phyloP scores from a whole-genome alignment of 1,139 yeast genomes.

The Pichia sp. region DNA sequence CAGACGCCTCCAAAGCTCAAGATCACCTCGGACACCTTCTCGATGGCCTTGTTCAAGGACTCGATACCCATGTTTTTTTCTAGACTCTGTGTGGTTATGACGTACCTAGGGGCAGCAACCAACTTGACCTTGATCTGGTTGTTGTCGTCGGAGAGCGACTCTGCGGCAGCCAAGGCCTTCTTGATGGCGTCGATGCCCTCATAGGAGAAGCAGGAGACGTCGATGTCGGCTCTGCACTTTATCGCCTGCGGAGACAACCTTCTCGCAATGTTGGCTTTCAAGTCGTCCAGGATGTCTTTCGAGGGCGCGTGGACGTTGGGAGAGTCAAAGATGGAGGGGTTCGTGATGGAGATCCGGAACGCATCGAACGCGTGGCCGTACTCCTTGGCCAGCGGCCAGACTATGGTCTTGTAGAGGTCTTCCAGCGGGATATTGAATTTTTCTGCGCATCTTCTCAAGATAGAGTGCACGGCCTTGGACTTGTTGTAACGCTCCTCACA shows the following conservation, averaged over 20 bases:
- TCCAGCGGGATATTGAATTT: conserved; percentile 87
- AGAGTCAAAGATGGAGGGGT: conserved; percentile 81
- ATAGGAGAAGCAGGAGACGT: conserved; percentile 93
- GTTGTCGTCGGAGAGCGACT: conserved; percentile 74
- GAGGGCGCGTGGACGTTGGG: conserved; percentile 47
- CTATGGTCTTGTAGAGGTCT: conserved; percentile 77
- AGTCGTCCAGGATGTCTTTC: conserved; percentile 68
- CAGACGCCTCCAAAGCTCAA: conserved; percentile 78
- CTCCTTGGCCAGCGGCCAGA: conserved; percentile 96
- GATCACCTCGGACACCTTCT: conserved; percentile 65
- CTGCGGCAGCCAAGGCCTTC: conserved; percentile 83
- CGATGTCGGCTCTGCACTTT: conserved; percentile 95
- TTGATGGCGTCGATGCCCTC: conserved; percentile 98
- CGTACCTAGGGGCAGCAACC: conserved; percentile 97
- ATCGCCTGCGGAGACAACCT: conserved; percentile 97
- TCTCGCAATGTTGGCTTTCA: conserved; percentile 80
- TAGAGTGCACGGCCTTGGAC: conserved; percentile 95
- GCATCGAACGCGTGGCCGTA: conserved; percentile 98
- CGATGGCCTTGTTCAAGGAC: conserved; percentile 73
- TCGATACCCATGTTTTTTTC: conserved; percentile 88
- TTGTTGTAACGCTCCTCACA: conserved; percentile 98
- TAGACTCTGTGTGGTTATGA: conserved; percentile 85
- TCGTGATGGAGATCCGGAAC: conserved; percentile 91
- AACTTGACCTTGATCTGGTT: conserved; percentile 87
- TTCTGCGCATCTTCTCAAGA: conserved; percentile 96